Evolutionary conservation across 2,329 filamentous ascomycete genomes (phyloP), one percentile per base, ranked within the genome.

Genomic region (Xylariaceae sp.): DNA sequence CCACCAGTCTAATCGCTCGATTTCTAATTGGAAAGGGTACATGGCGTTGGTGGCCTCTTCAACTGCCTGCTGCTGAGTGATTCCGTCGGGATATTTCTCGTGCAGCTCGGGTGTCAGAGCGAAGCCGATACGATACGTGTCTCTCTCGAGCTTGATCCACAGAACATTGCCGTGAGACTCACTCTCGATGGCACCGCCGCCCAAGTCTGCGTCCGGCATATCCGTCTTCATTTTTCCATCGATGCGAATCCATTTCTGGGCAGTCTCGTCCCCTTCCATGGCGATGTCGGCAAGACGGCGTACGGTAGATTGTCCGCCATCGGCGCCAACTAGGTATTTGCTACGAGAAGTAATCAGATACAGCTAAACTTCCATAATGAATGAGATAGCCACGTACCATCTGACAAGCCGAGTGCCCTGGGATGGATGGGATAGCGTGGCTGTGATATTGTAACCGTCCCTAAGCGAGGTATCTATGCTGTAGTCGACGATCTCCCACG

Each of bases 271-370:
- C 14, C 41, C 49, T 34, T 34, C 39, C 28, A 56, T 41, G 8
- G 53, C 16, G 14, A 59, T 51, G 19, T 31, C 56, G 12, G 52
- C 23, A 16, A 59, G 24, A 16, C 23, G 52, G 31, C 56, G 56
- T 14, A 59, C 56, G 12, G 48, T 24, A 5, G 56, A 59, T 36
- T 41, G 40, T 19, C 48, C 53, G 2, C 60, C 60, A 51, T 62
- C 60, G 12, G 57, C 41, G 7, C 60, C 60, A 16, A 62, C 33
- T n/a, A 62, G 41, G 26, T 60, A 62, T 39, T 62, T 62, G 29
- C 56, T 59, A 37, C 26, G 3, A 16, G n/a, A 16, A 39, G n/a
- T 17, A 8, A 5, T 39, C 16, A 39, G 36, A 17, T 11, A n/a
- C 9, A 29, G 26, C 26, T 29, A 9, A 9, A 6, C 9, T 9